Evolutionary conservation across 169 alveolate genomes (phyloP).

Genomic region (Besnoitia besnoiti): DNA sequence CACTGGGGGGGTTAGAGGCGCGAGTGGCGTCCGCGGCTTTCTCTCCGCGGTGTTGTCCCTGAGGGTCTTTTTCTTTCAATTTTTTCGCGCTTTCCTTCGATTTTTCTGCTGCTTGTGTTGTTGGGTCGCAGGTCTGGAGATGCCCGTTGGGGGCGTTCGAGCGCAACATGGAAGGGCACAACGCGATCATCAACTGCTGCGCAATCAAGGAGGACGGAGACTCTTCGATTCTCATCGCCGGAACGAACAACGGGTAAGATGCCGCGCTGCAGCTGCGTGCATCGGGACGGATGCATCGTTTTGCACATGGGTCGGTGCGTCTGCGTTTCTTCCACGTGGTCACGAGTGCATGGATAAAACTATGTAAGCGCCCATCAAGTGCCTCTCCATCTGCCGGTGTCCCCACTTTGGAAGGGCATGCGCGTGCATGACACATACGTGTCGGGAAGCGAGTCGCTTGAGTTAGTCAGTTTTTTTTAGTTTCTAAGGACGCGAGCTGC

Average conservation of each 20-base stretch:
- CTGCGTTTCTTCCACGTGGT: too few relatives aligned
- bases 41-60: too few relatives aligned
- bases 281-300: neutral
- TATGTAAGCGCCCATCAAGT: too few relatives aligned
- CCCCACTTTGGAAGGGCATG: too few relatives aligned
- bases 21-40: too few relatives aligned
- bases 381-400: too few relatives aligned
- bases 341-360: too few relatives aligned
- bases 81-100: neutral
- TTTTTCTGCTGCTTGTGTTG: neutral
- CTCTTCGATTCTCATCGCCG: slow-evolving; percentile 91
- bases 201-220: slow-evolving; percentile 89
- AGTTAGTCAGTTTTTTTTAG: too few relatives aligned
- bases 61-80: neutral
- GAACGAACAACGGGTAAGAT: slow-evolving; percentile 95
- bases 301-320: neutral
- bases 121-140: slow-evolving; percentile 70
- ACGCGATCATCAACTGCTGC: slow-evolving; percentile 92
- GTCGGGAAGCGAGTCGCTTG: too few relatives aligned
- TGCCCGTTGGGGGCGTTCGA: slow-evolving; percentile 85
- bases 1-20: too few relatives aligned
- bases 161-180: slow-evolving; percentile 85
- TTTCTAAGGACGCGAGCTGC: too few relatives aligned
- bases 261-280: neutral
- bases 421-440: too few relatives aligned